These are phyloP conservation scores for Xylaria digitata DNA, from an alignment of 2,329 filamentous ascomycete genomes.

Conservation along the genomic window DNA sequence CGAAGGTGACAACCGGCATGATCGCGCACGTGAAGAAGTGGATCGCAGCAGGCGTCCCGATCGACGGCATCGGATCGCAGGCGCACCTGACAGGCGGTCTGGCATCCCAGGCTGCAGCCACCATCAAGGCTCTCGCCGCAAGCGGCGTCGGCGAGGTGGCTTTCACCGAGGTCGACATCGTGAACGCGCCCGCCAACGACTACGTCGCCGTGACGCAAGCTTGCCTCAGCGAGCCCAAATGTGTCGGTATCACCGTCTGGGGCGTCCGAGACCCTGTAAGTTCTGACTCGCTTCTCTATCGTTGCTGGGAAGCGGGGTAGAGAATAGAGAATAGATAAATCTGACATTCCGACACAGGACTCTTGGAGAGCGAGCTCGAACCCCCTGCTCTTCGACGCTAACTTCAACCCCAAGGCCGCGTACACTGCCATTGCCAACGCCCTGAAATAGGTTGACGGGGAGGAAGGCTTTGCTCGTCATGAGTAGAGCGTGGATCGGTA, in stretches of 20 bases:
- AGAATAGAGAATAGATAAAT: background rate
- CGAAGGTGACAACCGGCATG: conserved; percentile 67
- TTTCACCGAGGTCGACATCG: conserved; percentile 74
- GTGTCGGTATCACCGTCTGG: conserved; percentile 75
- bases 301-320: background rate
- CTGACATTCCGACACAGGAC: conserved; percentile 51
- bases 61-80: conserved; percentile 69
- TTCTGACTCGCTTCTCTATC: conserved; percentile 9
- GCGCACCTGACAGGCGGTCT: conserved; percentile 59
- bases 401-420: conserved; percentile 63
- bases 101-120: conserved; percentile 54
- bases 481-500: background rate
- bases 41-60: conserved; percentile 69
- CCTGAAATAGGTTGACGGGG: conserved; percentile 18
- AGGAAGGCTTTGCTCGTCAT: background rate
- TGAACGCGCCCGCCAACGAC: conserved; percentile 64
- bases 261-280: conserved; percentile 60
- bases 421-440: conserved; percentile 58
- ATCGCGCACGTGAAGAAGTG: conserved; percentile 70
- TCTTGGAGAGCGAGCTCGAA: conserved; percentile 63
- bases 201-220: conserved; percentile 69
- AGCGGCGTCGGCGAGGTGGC: conserved; percentile 63
- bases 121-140: conserved; percentile 60
- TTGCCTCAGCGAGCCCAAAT: conserved; percentile 68
- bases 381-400: conserved; percentile 65